Evolutionary conservation across 148 eudicot genomes (phyloP), one percentile per base, ranked within the genome.

Genomic region (Drosera capensis): DNA sequence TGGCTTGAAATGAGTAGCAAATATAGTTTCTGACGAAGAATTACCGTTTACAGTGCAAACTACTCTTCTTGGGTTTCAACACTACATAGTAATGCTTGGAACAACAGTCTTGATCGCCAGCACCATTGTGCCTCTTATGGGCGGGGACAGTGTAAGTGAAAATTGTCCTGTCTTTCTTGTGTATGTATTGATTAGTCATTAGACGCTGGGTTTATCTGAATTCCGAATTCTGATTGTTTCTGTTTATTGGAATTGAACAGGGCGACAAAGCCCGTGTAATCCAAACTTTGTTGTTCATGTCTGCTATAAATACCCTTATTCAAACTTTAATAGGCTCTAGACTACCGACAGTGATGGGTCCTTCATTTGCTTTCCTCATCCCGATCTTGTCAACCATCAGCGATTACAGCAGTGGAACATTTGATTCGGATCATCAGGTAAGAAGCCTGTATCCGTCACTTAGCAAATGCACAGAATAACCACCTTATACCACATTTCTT

Each of bases 261-360:
- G 93, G 97, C 56, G 93, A 90, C 55, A 90, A 68, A 58, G 97
- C 95, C 26, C 77, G 87, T 23, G 97, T 90, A 42, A 84, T 90
- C 39, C 95, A 90, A 46, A 21, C 71, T 8, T 38, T 90, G 73
- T 68, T 90, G 51, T 84, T 90, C 45, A 75, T 75, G 82, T 80
- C 93, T 34, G 97, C 79, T 26, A 25, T 90, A 23, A 84, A 90
- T 67, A 90, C 97, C 0, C 87, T 84, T 66, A 51, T 90, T 46
- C 97, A 90, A 64, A 78, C 92, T 25, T 63, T 70, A 45, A 12
- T 90, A 2, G 97, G 97, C 31, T 75, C 95, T 18, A 68, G 97
- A 46, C 95, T 90, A 39, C 95, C 97, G 11, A 82, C 79, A 0
- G 95, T 90, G 49, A 90, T 90, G 97, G 97, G 95, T 36, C 97